These are phyloP conservation scores for Fraxinus pennsylvanica DNA, from an alignment of 257 asterid species.

Conservation along the genomic window DNA sequence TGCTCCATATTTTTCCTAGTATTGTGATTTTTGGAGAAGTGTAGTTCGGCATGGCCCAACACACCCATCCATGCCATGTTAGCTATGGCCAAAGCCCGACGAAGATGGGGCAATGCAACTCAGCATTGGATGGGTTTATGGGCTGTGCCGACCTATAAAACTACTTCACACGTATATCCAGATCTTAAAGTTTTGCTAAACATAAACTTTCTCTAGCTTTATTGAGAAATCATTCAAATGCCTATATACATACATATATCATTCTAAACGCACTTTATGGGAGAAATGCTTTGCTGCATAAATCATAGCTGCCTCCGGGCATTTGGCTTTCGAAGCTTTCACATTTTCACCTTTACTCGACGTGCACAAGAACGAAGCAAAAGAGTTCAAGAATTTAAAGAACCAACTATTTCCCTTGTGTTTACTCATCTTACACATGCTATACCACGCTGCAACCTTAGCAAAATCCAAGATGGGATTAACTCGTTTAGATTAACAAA, in stretches of 20 bases:
- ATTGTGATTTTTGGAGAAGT: no score
- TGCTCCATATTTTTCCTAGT: no score
- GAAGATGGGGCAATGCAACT: no score
- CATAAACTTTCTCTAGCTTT: no score
- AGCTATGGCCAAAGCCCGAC: no score
- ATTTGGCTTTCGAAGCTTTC: neutral
- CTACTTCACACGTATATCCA: no score
- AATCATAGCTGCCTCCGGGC: neutral
- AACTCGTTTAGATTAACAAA: neutral
- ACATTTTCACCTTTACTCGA: neutral
- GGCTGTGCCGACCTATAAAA: no score
- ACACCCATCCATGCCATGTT: no score
- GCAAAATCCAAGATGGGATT: neutral
- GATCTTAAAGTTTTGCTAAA: no score
- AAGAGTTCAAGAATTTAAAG: neutral
- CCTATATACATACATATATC: neutral
- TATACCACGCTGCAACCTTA: neutral
- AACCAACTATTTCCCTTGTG: neutral
- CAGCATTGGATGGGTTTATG: no score
- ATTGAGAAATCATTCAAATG: no score
- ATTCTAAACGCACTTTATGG: neutral
- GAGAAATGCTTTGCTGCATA: constrained; percentile 5
- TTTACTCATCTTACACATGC: constrained; percentile 6
- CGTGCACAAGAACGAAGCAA: neutral
- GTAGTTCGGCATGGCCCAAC: no score